Conservation (phyloP, 116 monocot species). For the Zostera marina region DNA sequence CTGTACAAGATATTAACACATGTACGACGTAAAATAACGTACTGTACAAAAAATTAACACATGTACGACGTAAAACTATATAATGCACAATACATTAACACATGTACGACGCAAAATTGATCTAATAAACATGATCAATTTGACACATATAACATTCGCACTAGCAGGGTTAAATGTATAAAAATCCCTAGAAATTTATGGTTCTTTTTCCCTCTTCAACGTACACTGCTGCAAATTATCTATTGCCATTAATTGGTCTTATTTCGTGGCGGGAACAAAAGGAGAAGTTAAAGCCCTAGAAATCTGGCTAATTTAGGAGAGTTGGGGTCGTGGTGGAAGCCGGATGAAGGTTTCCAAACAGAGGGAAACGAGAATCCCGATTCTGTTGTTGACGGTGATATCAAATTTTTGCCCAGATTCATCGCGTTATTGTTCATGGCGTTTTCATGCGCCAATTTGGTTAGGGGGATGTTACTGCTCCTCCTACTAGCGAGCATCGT, state of each 20-base stretch:
- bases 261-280: neutral
- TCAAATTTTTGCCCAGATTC: neutral
- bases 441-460: neutral
- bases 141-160: too few relatives aligned
- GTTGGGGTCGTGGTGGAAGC: neutral
- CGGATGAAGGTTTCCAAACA: neutral
- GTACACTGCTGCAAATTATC: too few relatives aligned
- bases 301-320: slow-evolving; percentile 1
- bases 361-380: neutral
- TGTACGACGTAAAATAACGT: too few relatives aligned
- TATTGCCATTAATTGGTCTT: neutral
- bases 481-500: slow-evolving; percentile 43
- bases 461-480: slow-evolving; percentile 36
- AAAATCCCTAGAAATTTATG: too few relatives aligned
- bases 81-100: too few relatives aligned
- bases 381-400: neutral
- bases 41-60: too few relatives aligned
- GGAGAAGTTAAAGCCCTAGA: neutral
- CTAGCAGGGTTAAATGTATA: too few relatives aligned
- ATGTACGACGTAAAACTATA: too few relatives aligned
- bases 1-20: too few relatives aligned
- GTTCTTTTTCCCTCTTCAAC: too few relatives aligned
- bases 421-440: neutral
- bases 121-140: too few relatives aligned
- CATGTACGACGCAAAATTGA: too few relatives aligned